Conservation (phyloP, 257 asterid species). For the Ballota nigra region DNA sequence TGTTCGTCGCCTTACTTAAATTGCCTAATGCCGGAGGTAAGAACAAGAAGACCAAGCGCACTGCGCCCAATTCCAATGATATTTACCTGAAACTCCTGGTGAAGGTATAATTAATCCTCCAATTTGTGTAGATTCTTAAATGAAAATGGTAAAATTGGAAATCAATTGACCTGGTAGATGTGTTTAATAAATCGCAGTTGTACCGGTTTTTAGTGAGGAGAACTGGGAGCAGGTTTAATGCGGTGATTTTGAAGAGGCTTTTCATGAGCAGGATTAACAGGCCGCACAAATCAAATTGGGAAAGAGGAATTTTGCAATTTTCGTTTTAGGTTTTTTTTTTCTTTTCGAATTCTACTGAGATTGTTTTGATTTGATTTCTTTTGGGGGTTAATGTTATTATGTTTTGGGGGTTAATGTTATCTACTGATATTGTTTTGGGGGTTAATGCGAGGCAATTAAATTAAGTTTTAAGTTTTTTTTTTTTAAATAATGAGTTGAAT, state of each 20-base stretch:
- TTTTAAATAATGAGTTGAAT: too few relatives aligned
- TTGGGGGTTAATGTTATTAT: too few relatives aligned
- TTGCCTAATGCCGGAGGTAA: constrained; percentile 67
- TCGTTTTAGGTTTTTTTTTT: too few relatives aligned
- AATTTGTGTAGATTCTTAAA: background rate
- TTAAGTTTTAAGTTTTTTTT: too few relatives aligned
- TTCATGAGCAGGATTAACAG: constrained; percentile 91
- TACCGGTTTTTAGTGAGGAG: constrained; percentile 90
- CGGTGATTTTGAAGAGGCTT: constrained; percentile 76
- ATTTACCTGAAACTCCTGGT: constrained; percentile 79
- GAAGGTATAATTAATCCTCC: constrained; percentile 40
- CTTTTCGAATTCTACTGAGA: too few relatives aligned
- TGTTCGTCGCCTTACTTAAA: background rate
- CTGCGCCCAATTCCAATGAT: constrained; percentile 76
- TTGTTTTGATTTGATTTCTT: too few relatives aligned
- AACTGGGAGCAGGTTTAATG: constrained; percentile 83
- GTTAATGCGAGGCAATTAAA: too few relatives aligned
- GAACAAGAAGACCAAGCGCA: constrained; percentile 83
- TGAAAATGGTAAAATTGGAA: background rate
- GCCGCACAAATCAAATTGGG: too few relatives aligned
- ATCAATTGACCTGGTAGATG: constrained; percentile 6
- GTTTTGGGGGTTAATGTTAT: too few relatives aligned
- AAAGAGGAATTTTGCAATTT: too few relatives aligned
- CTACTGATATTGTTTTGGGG: too few relatives aligned
- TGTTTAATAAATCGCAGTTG: constrained; percentile 36